Percentiles rank a stretch among this genome's conserved stretches.
Conservation (phyloP, 148 eudicot species). For the Persicaria tinctoria region DNA sequence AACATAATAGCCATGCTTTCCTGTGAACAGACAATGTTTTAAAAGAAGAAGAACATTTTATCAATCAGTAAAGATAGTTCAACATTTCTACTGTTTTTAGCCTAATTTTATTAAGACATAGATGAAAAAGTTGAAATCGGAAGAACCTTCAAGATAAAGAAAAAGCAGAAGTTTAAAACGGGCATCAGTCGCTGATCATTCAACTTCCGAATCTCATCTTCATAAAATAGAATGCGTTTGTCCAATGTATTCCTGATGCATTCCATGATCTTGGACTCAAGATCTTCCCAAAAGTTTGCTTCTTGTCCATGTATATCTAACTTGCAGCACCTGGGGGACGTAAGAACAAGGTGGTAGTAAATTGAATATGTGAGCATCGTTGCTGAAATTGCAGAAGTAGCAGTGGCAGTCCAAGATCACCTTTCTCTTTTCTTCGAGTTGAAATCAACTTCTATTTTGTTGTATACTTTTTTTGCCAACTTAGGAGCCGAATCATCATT, state of each 20-base stretch:
- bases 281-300: slow-evolving; percentile 82
- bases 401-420: slow-evolving; percentile 26
- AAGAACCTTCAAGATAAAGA: slow-evolving; percentile 84
- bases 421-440: slow-evolving; percentile 96
- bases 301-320: slow-evolving; percentile 76
- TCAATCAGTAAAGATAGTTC: background rate
- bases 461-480: slow-evolving; percentile 92
- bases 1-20: slow-evolving; percentile 99
- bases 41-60: background rate
- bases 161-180: slow-evolving; percentile 91
- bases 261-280: slow-evolving; percentile 80
- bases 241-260: slow-evolving; percentile 83
- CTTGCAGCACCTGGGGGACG: slow-evolving; percentile 70
- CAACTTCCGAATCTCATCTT: slow-evolving; percentile 95
- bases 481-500: slow-evolving; percentile 87
- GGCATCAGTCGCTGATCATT: slow-evolving; percentile 96
- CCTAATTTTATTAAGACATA: background rate
- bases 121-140: slow-evolving; percentile 1
- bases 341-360: background rate
- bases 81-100: background rate
- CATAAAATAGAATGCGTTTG: slow-evolving; percentile 83
- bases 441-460: slow-evolving; percentile 89
- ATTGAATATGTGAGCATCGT: background rate
- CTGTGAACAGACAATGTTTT: slow-evolving; percentile 28
- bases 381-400: background rate